Base-by-base conservation (phyloP, 2,329 filamentous ascomycete genomes). In the Diaporthe batatas region DNA sequence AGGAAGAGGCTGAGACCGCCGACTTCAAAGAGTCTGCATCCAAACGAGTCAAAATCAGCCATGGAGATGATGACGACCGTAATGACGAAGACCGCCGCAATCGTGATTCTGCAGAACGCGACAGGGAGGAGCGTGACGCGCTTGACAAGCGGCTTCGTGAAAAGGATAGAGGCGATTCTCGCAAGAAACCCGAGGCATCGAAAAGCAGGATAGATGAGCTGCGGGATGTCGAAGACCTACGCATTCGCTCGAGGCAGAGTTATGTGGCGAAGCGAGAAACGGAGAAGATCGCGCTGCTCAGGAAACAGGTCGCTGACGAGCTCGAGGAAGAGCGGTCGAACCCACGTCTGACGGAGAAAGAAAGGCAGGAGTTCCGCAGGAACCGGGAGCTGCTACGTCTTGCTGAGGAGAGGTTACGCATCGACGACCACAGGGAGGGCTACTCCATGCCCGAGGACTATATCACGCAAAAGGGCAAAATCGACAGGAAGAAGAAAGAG, bases 381-480 rank as follows among this genome's bases (percentile, higher is more conserved):
- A 98, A 98, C 79, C 87, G 94, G 58, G 94, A 98, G 82, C 87
- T 95, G 34, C 83, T 98, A 54, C 88, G 92, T 47, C 86, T 98
- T 54, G 94, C 94, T 1, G 94, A 98, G 82, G 94, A 97, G 80
- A 89, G 96, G 29, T 85, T 96, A 71, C 90, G 90, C 55, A 97
- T 99, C 75, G 95, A 98, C 80, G 96, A 98, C 77, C 91, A 98
- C 81, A 89, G 92, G 25, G 95, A 98, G 84, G 96, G 96, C 2
- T 99, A 98, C 83, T 89, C 92, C 76, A 92, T 99, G 85, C 96
- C 96, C 0, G 95, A 98, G 76, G 95, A 98, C 80, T 98, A 98
- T 80, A 96, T 98, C 75, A 98, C 94, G 0, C 95, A 97, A 80
- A 95, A 96, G 82, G 95, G 94, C 29, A 96, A 97, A 79, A 92